Base-by-base conservation (phyloP, 2,329 filamentous ascomycete species). In the Magnaporthiopsis rhizophila region DNA sequence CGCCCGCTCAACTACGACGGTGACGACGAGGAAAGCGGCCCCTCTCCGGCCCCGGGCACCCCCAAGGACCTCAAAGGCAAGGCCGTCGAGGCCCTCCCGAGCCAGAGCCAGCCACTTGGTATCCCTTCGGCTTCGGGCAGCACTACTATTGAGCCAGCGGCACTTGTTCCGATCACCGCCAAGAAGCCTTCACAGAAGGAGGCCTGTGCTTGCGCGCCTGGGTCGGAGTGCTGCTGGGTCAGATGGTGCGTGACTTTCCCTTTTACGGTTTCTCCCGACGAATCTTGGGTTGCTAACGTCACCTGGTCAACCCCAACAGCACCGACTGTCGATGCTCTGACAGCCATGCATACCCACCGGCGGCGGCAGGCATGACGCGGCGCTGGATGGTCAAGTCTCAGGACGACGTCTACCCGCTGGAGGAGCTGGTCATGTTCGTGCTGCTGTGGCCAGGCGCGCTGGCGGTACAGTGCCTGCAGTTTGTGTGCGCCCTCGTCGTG, bases 361-460 rank as follows among this genome's bases (percentile, higher is more conserved):
- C 21, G 21, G 28, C 26, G 21, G 28, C 26, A 15, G 58, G 30
- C 58, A 60, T 60, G 58, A n/a, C 15, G 15, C 58, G 58, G 7
- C 58, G 58, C 2, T 60, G 32, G 30, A n/a, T 60, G 28, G n/a
- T 60, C 58, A n/a, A 60, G 58, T n/a, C 28, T 30, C 58, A 60
- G 58, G 30, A 34, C 28, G 58, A 60, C 28, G n/a, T 36, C 26
- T 60, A 36, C 58, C 3, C 58, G 13, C 28, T 18, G 21, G 28
- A 32, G 26, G 30, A 28, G 58, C 26, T 32, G 13, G 7, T 60
- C 18, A 32, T 21, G 58, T 28, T 60, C 15, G 26, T 60, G 28
- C 21, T 60, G 26, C 15, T 60, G 28, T 32, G 28, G 58, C 58
- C 26, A 9, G 57, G 57, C 12, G 57, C 57, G 1, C 24, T 32